These are phyloP conservation scores for Trichosporon sp. DNA, from an alignment of 1,284 basidiomycete genomes.

Conservation along the genomic window DNA sequence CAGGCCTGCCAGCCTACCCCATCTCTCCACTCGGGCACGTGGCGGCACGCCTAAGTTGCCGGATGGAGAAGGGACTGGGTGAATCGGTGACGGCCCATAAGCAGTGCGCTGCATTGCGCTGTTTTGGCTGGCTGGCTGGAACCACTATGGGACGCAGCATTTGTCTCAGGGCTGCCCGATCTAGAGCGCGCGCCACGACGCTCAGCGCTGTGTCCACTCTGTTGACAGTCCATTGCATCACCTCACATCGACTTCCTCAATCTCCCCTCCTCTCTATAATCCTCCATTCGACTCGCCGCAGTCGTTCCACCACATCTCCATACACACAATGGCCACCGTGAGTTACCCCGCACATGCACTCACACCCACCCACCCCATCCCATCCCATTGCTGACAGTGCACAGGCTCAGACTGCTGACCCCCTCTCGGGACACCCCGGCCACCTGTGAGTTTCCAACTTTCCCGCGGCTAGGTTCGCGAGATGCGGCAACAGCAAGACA, in stretches of 20 bases:
- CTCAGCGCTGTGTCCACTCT: not conserved
- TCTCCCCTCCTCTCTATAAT: not conserved
- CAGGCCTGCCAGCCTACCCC: not conserved
- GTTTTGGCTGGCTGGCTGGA: not conserved
- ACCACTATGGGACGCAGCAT: not conserved
- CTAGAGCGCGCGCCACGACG: not conserved
- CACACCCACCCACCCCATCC: not conserved
- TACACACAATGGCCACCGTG: conserved; percentile 22
- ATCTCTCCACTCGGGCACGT: not conserved
- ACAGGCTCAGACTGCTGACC: conserved; percentile 51
- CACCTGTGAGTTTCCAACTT: conserved; percentile 63
- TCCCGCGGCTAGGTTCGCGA: not conserved
- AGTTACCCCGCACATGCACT: conserved; percentile 9
- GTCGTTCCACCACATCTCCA: not conserved
- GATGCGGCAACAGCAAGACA: not conserved
- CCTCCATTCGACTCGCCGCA: not conserved
- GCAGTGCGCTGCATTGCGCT: not conserved
- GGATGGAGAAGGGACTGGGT: not conserved
- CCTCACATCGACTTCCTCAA: no score
- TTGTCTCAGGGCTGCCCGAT: not conserved
- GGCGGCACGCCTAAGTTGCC: not conserved
- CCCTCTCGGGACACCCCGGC: conserved; percentile 75
- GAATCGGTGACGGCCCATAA: not conserved
- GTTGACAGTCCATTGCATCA: conserved; percentile 1
- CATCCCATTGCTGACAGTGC: not conserved